Evolutionary conservation across 1,139 yeast species (phyloP), one percentile per base, ranked within the genome.

Genomic region (Kodamaea alishanica): DNA sequence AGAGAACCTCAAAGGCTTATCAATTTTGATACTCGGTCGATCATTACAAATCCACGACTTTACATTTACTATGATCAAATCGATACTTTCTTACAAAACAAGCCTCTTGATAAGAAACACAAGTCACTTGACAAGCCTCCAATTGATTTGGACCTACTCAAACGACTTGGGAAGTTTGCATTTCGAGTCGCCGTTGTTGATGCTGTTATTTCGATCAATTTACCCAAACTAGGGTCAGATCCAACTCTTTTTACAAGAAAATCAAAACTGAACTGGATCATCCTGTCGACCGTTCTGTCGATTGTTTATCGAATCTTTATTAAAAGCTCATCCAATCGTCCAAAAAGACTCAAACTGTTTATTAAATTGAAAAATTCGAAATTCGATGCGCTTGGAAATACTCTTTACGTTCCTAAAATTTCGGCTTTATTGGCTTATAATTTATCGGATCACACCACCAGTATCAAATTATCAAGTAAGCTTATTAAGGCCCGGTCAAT

Each of bases 1-100:
- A 33, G 45, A 20, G 32, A 39, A 2, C 28, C 42, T 1, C 35
- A 44, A 10, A 43, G 43, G n/a, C 47, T 40, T 27, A 41, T 49
- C 22, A 42, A 48, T 33, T 39, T 42, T 44, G 47, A 43, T 8
- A 36, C 51, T 3, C 30, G 35, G n/a, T 33, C 46, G 24, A 41
- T 43, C 12, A 35, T 58, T 33, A 52, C 73, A 4, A 61, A 61
- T 35, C 75, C 75, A 4, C 54, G 55, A 1, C 41, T 70, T 28
- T 66, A 66, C 42, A 41, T 70, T 24, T 71, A 65, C 45, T 65
- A 65, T 37, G 76, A 71, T 45, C 76, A 71, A 43, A 44, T 61
- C 26, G 61, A 54, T 30, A 41, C 38, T 11, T 36, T 47, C 32
- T 12, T 15, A 31, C n/a, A 28, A 41, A 38, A 24, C 35, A 42